These are phyloP conservation scores for Sphaceloma murrayae DNA, from an alignment of 2,329 filamentous ascomycete genomes.

Conservation along the genomic window DNA sequence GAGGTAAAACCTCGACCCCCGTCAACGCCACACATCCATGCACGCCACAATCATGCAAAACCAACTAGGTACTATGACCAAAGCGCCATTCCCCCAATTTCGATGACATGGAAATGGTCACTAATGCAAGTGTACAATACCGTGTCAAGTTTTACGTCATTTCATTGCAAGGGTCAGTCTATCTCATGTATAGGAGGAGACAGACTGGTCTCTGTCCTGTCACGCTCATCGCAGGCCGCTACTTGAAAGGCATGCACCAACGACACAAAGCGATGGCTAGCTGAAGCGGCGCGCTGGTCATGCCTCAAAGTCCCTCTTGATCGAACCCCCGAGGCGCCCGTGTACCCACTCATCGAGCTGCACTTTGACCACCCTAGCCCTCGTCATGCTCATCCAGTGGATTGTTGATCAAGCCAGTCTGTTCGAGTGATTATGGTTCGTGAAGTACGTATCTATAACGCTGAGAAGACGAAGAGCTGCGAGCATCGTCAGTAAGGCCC, in stretches of 20 bases:
- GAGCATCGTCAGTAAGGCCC: conserved; percentile 19
- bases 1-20: too few relatives aligned
- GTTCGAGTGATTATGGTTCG: conserved; percentile 7
- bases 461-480: conserved; percentile 49
- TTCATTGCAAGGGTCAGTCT: conserved; percentile 12
- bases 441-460: conserved; percentile 34
- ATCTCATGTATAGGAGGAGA: conserved; percentile 14
- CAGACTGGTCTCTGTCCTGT: conserved; percentile 15
- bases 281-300: neutral
- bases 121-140: too few relatives aligned
- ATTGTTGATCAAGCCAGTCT: conserved; percentile 6
- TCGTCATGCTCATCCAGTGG: conserved; percentile 6
- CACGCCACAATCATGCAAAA: too few relatives aligned
- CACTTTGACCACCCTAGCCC: neutral
- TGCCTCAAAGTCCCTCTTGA: neutral
- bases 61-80: too few relatives aligned
- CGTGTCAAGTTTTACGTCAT: conserved; percentile 11
- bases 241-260: neutral
- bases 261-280: conserved; percentile 10
- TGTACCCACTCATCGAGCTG: neutral
- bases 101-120: too few relatives aligned
- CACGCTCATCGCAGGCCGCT: conserved; percentile 8
- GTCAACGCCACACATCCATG: too few relatives aligned
- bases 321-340: too few relatives aligned
- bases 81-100: too few relatives aligned